These are phyloP conservation scores for Saturnispora galanensis DNA, from an alignment of 805 yeast species.

Conservation along the genomic window DNA sequence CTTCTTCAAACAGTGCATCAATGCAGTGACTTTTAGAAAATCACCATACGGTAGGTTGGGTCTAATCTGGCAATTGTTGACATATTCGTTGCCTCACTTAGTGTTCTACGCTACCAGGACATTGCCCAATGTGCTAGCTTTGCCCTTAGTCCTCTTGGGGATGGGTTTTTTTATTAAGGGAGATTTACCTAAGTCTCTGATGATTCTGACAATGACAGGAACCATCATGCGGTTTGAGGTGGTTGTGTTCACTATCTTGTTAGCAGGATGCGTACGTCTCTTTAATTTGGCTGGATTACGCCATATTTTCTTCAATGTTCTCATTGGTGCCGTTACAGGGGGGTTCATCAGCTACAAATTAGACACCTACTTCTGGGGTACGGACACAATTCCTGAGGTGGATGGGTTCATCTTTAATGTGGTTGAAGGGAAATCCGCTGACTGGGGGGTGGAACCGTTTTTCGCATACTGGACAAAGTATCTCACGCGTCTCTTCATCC, in stretches of 20 bases:
- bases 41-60: slow-evolving; percentile 4
- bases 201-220: slow-evolving; percentile 51
- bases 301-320: slow-evolving; percentile 26
- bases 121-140: slow-evolving; percentile 76
- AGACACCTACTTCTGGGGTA: slow-evolving; percentile 73
- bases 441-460: slow-evolving; percentile 84
- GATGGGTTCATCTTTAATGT: slow-evolving; percentile 68
- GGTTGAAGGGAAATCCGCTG: slow-evolving; percentile 56
- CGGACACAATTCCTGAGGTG: slow-evolving; percentile 54
- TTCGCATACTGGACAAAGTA: slow-evolving; percentile 53
- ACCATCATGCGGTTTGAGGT: slow-evolving; percentile 67
- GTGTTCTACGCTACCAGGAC: slow-evolving; percentile 75
- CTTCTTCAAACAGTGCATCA: slow-evolving; percentile 36
- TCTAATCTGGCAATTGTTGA: slow-evolving; percentile 29
- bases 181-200: slow-evolving; percentile 36
- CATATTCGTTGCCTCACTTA: slow-evolving; percentile 66
- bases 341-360: slow-evolving; percentile 36
- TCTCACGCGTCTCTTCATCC: slow-evolving; percentile 34
- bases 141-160: slow-evolving; percentile 60
- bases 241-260: slow-evolving; percentile 41
- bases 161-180: slow-evolving; percentile 43
- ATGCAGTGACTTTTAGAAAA: slow-evolving; percentile 17
- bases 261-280: slow-evolving; percentile 25
- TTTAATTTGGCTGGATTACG: neutral
- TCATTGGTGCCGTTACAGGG: slow-evolving; percentile 39